Percentiles rank a stretch among this genome's conserved stretches.
phyloP scores from a whole-genome alignment of 257 asterid genomes.

The Coffea eugenioides region DNA sequence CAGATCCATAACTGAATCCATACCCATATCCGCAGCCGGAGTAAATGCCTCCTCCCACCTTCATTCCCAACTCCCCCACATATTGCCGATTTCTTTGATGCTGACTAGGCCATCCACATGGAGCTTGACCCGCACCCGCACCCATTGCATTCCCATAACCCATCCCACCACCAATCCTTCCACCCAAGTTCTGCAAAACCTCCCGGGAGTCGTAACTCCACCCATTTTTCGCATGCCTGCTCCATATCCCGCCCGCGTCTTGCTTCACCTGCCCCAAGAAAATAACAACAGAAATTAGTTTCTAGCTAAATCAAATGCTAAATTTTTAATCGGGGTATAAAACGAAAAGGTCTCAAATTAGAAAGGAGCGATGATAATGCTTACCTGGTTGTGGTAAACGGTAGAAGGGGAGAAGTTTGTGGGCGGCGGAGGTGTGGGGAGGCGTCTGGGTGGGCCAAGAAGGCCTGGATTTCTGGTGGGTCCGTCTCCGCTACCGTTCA shows the following conservation, averaged over 20 bases:
- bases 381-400: conserved; percentile 34
- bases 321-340: neutral
- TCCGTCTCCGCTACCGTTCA: conserved; percentile 27
- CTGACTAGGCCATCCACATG: conserved; percentile 27
- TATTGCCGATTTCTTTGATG: conserved; percentile 1
- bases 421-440: conserved; percentile 14
- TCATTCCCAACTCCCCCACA: neutral
- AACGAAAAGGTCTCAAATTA: neutral
- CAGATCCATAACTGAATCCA: conserved; percentile 23
- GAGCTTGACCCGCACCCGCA: conserved; percentile 5
- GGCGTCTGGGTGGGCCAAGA: conserved; percentile 26
- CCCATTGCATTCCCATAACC: neutral
- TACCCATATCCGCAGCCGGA: conserved; percentile 16
- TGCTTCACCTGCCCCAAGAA: conserved; percentile 26
- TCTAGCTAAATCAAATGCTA: neutral
- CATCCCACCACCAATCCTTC: neutral
- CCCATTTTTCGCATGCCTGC: conserved; percentile 20
- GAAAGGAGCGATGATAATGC: neutral
- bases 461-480: conserved; percentile 13
- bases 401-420: conserved; percentile 13
- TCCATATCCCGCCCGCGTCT: conserved; percentile 38
- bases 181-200: conserved; percentile 11
- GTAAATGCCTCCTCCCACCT: neutral
- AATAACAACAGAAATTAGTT: neutral
- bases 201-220: conserved; percentile 22